Percentiles rank a stretch among this genome's conserved stretches.
Evolutionary conservation across 768 basidiomycete genomes (phyloP).

Genomic region (Boletus fagicola): DNA sequence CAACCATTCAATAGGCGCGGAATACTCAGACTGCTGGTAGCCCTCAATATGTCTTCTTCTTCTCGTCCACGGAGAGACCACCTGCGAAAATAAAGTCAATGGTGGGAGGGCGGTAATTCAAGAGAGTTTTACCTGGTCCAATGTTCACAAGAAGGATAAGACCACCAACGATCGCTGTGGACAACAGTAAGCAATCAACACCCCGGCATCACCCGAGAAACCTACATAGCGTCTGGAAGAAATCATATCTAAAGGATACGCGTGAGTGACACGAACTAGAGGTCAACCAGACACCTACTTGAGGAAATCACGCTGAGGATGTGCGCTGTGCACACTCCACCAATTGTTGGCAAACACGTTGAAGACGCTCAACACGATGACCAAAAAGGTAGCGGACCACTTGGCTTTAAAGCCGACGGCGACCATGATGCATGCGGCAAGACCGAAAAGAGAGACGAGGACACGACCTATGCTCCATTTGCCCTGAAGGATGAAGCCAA

Average conservation of each 20-base stretch:
- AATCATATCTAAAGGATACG: conserved; percentile 73
- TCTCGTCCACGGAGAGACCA: conserved; percentile 96
- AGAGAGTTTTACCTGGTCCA: conserved; percentile 70
- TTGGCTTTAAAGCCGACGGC: conserved; percentile 99
- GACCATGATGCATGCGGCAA: conserved; percentile 93
- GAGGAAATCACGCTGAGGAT: conserved; percentile 97
- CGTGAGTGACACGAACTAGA: conserved; percentile 20
- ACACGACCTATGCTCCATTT: conserved; percentile 85
- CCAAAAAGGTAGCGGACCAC: conserved; percentile 96
- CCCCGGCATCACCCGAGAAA: not conserved
- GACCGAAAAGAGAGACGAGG: conserved; percentile 84
- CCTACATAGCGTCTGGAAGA: conserved; percentile 92
- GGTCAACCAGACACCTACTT: conserved; percentile 57
- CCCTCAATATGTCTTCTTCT: conserved; percentile 90
- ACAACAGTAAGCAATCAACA: conserved; percentile 10
- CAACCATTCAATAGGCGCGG: not conserved
- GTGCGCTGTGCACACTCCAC: conserved; percentile 90
- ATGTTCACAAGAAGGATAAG: conserved; percentile 97
- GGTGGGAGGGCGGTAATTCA: not conserved
- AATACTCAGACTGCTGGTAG: not conserved
- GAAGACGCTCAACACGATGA: conserved; percentile 87
- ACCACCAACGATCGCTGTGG: conserved; percentile 87
- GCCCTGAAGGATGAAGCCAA: conserved; percentile 95
- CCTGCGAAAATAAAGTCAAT: conserved; percentile 42
- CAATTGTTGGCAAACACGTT: conserved; percentile 99